phyloP scores from a whole-genome alignment of 345 rosid species.

The Chamaenerion angustifolium region DNA sequence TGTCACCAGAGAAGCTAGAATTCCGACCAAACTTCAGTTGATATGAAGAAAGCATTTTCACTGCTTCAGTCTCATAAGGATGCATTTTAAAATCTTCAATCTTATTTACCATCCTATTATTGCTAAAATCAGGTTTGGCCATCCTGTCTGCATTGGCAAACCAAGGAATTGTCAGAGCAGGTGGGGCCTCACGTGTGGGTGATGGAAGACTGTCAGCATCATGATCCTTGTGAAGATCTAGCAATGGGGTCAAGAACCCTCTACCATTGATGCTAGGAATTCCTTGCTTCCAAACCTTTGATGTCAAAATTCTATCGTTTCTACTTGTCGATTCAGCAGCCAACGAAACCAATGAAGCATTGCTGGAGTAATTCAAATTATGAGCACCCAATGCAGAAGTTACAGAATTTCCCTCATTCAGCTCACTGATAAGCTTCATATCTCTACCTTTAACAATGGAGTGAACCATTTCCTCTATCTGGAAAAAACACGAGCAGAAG shows the following conservation, averaged over 20 bases:
- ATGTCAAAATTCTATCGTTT: conserved; percentile 16
- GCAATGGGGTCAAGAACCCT: conserved; percentile 47
- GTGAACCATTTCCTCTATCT: conserved; percentile 45
- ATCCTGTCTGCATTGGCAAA: conserved; percentile 22
- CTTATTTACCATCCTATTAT: conserved; percentile 20
- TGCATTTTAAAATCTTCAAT: conserved; percentile 25
- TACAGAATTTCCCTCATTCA: conserved; percentile 20
- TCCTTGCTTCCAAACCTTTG: conserved; percentile 33
- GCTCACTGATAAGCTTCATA: conserved; percentile 8
- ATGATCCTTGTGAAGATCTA: conserved; percentile 91
- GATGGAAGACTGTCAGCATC: conserved; percentile 94
- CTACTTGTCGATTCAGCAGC: conserved; percentile 12
- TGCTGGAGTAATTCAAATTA: conserved; percentile 9
- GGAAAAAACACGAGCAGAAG: conserved; percentile 9
- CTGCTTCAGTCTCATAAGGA: conserved; percentile 66
- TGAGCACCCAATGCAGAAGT: conserved; percentile 14
- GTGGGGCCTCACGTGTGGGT: conserved; percentile 67
- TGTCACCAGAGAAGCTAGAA: conserved; percentile 28
- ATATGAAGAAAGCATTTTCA: conserved; percentile 64
- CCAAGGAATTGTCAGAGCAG: conserved; percentile 28
- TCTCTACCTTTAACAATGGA: conserved; percentile 24
- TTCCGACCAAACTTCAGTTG: conserved; percentile 55
- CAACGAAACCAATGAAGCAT: conserved; percentile 8
- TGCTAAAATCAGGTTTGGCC: conserved; percentile 18
- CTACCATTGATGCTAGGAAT: conserved; percentile 30